phyloP scores from a whole-genome alignment of 805 yeast genomes.

The Pichia phayaonensis region DNA sequence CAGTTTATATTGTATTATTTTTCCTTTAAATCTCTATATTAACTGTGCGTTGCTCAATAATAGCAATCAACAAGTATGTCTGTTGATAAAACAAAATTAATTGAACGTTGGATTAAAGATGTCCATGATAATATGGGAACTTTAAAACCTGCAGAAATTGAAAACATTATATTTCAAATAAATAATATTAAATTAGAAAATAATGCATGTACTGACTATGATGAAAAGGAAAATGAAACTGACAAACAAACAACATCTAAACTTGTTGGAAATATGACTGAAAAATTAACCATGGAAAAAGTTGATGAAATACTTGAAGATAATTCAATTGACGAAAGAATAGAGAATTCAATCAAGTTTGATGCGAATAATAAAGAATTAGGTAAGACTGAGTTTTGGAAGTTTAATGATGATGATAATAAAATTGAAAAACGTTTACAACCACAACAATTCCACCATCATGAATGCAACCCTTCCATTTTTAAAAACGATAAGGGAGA shows the following conservation, averaged over 20 bases:
- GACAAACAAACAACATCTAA: not conserved
- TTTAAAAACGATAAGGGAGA: not conserved
- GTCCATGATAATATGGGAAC: not conserved
- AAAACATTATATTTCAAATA: not conserved
- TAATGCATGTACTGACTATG: not conserved
- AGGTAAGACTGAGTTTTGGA: slow-evolving; percentile 9
- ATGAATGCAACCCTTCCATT: slow-evolving; percentile 1
- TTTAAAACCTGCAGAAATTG: not conserved
- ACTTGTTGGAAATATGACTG: not conserved
- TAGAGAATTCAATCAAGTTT: not conserved
- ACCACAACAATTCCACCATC: slow-evolving; percentile 18
- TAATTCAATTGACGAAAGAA: not conserved
- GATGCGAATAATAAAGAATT: not conserved
- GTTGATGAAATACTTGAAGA: not conserved
- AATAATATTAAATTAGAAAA: not conserved
- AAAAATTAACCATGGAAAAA: not conserved
- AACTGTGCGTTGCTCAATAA: not conserved
- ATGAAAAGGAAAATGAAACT: not conserved
- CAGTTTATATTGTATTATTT: too few species aligned
- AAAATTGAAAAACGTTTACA: slow-evolving; percentile 5
- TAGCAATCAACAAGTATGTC: not conserved
- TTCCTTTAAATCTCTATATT: too few species aligned
- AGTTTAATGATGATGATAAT: not conserved
- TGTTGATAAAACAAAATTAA: not conserved
- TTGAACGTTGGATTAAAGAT: not conserved